Base-by-base conservation (phyloP, 768 basidiomycete species). In the Psilocybe azurescens region DNA sequence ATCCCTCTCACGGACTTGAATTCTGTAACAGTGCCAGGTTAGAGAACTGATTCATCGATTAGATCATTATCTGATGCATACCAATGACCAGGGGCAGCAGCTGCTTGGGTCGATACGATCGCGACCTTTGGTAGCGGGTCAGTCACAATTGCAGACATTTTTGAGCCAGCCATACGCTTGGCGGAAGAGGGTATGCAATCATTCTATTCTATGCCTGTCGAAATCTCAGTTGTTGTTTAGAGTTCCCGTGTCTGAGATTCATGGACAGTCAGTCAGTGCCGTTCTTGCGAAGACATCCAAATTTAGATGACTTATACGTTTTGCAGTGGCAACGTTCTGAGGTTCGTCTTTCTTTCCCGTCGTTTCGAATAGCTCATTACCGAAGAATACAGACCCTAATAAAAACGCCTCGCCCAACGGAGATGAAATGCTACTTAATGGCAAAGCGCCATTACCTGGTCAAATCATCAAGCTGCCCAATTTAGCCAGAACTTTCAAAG, bases 61-160 rank as follows among this genome's bases (percentile, higher is more conserved):
- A n/a, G 53, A 36, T 39, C 28, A 20, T 3, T 20, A 20, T 28
- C 55, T 39, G 3, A 33, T 2, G 24, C 24, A 20, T 46, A 32
- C 36, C 14, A 5, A 60, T 50, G 38, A 32, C 67, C 70, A 85
- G 95, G 97, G 54, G 91, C 93, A n/a, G 93, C 96, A 3, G 93
- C 95, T 36, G 95, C 95, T 14, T 99, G 97, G 96, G 80, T 93
- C 16, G 97, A 98, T 73, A 92, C 95, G 0, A 81, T 98, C 36
- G 85, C 92, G 62, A 78, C 79, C 41, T 87, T 97, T 57, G 97
- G 97, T 16, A 93, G 88, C 64, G 90, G 93, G 9, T 87, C 85
- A 13, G 70, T 86, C 13, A 75, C 78, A 46, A 66, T 82, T 50
- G 84, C 83, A 3, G 93, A 98, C 14, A 81, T 95, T 32, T 81